Evolutionary conservation across 2,329 filamentous ascomycete genomes (phyloP), one percentile per base, ranked within the genome.

Genomic region (Fusarium musae): DNA sequence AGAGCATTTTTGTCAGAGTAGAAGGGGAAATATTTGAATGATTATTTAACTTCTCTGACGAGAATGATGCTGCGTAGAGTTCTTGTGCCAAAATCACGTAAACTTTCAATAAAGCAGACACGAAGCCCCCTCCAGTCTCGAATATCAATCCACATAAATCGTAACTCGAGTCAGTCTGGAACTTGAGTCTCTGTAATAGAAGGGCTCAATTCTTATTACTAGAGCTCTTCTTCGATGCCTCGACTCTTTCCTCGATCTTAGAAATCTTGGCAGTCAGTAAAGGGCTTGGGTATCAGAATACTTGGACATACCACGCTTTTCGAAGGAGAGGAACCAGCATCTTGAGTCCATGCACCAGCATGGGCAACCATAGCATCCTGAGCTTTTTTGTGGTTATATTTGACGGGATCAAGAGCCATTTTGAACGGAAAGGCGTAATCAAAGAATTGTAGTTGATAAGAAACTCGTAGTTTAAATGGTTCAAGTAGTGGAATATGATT

Each of bases 381-480:
- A 7, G 30, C 7, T 2, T 44, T 50, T 32, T 64, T 61, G 17
- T 64, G 13, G 21, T 19, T 39, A 21, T 37, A 6, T 32, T 62
- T 61, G 17, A 44, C n/a, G 21, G 61, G 61, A 32, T 64, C 57
- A 13, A 61, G 5, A 19, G 56, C 44, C 61, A 64, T 64, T 19
- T 17, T 36, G 30, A 11, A 42, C 23, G 12, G 32, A 17, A 3
- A 21, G 8, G 21, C 8, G 16, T 9, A 23, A 23, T 19, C 5
- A 1, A 36, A 5, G 12, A 43, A 23, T 9, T 37, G 6, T 47
- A 13, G 37, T 6, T 32, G 13, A 30, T 42, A 17, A 32, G 9
- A 23, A 6, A 13, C 28, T 61, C 5, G 9, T 19, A 23, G 28
- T 34, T 8, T 50, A 9, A 9, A 6, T 26, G 8, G 4, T 17